Evolutionary conservation across 495 filamentous ascomycete species (phyloP), one percentile per base, ranked within the genome.

Genomic region (Penicillium desertorum): DNA sequence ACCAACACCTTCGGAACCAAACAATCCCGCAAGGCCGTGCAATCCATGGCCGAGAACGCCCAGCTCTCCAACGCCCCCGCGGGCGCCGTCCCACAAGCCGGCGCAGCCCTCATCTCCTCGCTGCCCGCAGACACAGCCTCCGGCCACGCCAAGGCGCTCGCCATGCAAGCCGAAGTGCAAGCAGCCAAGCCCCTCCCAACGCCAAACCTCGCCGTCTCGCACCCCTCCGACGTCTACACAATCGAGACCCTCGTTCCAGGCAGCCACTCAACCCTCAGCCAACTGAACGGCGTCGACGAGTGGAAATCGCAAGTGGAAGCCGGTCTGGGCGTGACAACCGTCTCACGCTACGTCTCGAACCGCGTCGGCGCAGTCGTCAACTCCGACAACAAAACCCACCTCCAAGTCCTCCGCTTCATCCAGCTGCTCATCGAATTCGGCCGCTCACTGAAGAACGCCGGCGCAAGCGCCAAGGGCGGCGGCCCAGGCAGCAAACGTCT

Each of bases 1-100:
- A 94, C 91, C 58, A 83, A 90, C 64, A 86, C 87, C 47, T 98
- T 98, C 75, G 95, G 94, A 61, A 96, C 91, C 34, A 95, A 91
- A 76, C 95, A 95, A 75, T 86, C 95, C 3, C 88, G 88, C 78
- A 96, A 96, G 73, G 88, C 88, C 2, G 85, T 93, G 57, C 82
- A 81, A 25, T 85, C 87, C 32, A 75, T 88, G 48, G 86, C 89
- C 22, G 85, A 90, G 66, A 96, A 96, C 61, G 88, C 90, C 39
- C 90, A 96, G 51, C 67, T 80, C 42, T 73, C 75, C 59, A 78
- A 71, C 51, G 72, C 69, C 22, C 76, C 76, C 22, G 71, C 72
- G 7, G 75, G 76, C 32, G 71, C 77, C 22, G 71, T 88, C 47
- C 79, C 80, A 63, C 71, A 81, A 17, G 78, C 81, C 36, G 82